A percentile compares a stretch with the other conserved stretches of the same genome.
Evolutionary conservation across 768 basidiomycete genomes (phyloP).

Genomic region (Lactarius deliciosus): DNA sequence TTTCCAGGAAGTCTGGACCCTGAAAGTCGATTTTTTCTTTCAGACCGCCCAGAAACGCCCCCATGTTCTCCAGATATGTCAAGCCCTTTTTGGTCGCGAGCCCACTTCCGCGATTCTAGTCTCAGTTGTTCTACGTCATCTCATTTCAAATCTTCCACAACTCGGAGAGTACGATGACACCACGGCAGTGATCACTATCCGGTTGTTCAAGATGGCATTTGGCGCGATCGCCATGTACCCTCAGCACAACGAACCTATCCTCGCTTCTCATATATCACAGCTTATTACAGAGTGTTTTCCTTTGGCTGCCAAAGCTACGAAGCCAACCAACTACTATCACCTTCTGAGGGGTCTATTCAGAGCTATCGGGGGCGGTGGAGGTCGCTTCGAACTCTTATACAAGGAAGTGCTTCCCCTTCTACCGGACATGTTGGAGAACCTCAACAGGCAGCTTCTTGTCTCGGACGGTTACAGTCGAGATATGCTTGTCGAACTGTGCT

Average conservation of each 20-base stretch:
- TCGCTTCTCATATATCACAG: constrained; percentile 91
- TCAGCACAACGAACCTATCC: constrained; percentile 78
- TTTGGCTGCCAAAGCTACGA: constrained; percentile 85
- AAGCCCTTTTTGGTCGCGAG: constrained; percentile 78
- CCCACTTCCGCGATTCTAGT: constrained; percentile 75
- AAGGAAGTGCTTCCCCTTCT: constrained; percentile 94
- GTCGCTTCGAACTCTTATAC: constrained; percentile 91
- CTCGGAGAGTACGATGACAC: constrained; percentile 85
- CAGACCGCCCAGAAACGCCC: constrained; percentile 73
- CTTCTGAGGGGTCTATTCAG: constrained; percentile 91
- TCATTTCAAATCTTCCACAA: constrained; percentile 76
- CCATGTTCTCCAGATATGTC: constrained; percentile 79
- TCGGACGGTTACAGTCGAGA: constrained; percentile 83
- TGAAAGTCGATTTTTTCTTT: constrained; percentile 89
- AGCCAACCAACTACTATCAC: constrained; percentile 91
- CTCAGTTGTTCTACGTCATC: constrained; percentile 83
- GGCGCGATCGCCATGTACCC: constrained; percentile 77
- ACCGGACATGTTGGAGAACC: constrained; percentile 94
- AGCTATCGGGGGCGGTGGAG: constrained; percentile 87
- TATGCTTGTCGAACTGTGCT: constrained; percentile 94
- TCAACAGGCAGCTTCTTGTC: constrained; percentile 85
- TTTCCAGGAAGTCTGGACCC: constrained; percentile 95
- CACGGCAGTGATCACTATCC: constrained; percentile 79
- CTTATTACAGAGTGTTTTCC: constrained; percentile 97
- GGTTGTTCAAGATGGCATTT: constrained; percentile 96